phyloP scores from a whole-genome alignment of 1,139 yeast species.

The Geotrichum europaeum region DNA sequence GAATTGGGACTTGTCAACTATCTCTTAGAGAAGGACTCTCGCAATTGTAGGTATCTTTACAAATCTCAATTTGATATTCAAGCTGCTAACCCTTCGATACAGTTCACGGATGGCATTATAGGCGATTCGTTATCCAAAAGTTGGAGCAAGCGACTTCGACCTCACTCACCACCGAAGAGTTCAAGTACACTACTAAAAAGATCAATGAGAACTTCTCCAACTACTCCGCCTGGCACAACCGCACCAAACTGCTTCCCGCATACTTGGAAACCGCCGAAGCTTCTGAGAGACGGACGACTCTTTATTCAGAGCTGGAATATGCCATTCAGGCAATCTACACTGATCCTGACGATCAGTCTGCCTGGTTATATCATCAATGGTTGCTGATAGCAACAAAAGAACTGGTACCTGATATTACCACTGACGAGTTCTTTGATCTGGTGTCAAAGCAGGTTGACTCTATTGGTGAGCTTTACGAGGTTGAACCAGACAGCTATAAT shows the following conservation, averaged over 20 bases:
- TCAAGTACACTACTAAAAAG: slow-evolving; percentile 68
- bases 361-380: slow-evolving; percentile 90
- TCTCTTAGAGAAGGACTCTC: slow-evolving; percentile 62
- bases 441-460: slow-evolving; percentile 31
- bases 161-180: slow-evolving; percentile 46
- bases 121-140: slow-evolving; percentile 61
- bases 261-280: slow-evolving; percentile 35
- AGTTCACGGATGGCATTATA: slow-evolving; percentile 89
- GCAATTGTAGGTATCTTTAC: slow-evolving; percentile 47
- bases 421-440: slow-evolving; percentile 20
- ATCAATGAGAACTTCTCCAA: slow-evolving; percentile 82
- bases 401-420: slow-evolving; percentile 29
- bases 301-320: slow-evolving; percentile 57
- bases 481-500: slow-evolving; percentile 39
- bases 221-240: slow-evolving; percentile 93
- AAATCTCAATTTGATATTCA: background rate
- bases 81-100: background rate
- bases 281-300: slow-evolving; percentile 34
- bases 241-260: slow-evolving; percentile 62
- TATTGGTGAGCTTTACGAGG: slow-evolving; percentile 34
- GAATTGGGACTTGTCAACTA: slow-evolving; percentile 68
- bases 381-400: slow-evolving; percentile 53
- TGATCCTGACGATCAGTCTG: slow-evolving; percentile 89
- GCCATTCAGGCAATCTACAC: slow-evolving; percentile 82
- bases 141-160: slow-evolving; percentile 40